phyloP scores from a whole-genome alignment of 1,284 basidiomycete species.

The Bondarzewia mesenterica region DNA sequence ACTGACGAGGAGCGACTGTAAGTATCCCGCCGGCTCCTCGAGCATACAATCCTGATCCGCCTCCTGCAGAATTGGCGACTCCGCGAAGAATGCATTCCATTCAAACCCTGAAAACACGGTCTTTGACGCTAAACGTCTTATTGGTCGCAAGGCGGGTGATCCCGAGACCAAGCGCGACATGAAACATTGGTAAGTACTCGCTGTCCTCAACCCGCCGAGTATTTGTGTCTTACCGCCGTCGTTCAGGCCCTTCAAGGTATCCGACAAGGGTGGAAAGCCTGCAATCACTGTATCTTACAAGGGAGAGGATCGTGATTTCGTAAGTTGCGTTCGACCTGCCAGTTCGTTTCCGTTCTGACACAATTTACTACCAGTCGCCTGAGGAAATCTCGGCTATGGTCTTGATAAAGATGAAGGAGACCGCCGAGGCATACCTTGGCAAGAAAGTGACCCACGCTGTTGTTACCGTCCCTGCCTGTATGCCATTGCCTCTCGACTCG shows the following conservation, averaged over 20 bases:
- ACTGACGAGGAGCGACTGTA: constrained; percentile 87
- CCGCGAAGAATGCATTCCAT: constrained; percentile 74
- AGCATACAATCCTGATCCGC: background rate
- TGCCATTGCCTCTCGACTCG: background rate
- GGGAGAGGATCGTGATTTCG: constrained; percentile 80
- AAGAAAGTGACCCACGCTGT: constrained; percentile 96
- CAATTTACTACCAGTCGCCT: constrained; percentile 44
- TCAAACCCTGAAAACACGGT: constrained; percentile 91
- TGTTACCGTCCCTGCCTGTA: constrained; percentile 90
- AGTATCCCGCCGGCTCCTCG: constrained; percentile 18
- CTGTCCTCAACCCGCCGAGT: background rate
- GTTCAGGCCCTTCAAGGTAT: constrained; percentile 61
- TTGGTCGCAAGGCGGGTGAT: constrained; percentile 83
- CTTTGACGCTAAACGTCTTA: constrained; percentile 96
- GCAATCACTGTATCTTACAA: constrained; percentile 81
- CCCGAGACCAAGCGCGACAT: constrained; percentile 73
- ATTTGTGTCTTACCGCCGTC: background rate
- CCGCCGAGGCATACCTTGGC: constrained; percentile 95
- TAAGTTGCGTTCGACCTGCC: constrained; percentile 20
- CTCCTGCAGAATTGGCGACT: constrained; percentile 57
- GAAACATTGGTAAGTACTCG: constrained; percentile 62
- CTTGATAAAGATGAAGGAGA: constrained; percentile 98
- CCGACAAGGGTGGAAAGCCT: constrained; percentile 81
- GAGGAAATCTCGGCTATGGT: constrained; percentile 96
- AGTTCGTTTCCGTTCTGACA: background rate